Evolutionary conservation across 2,329 filamentous ascomycete species (phyloP).

Genomic region (Claviceps citrina): DNA sequence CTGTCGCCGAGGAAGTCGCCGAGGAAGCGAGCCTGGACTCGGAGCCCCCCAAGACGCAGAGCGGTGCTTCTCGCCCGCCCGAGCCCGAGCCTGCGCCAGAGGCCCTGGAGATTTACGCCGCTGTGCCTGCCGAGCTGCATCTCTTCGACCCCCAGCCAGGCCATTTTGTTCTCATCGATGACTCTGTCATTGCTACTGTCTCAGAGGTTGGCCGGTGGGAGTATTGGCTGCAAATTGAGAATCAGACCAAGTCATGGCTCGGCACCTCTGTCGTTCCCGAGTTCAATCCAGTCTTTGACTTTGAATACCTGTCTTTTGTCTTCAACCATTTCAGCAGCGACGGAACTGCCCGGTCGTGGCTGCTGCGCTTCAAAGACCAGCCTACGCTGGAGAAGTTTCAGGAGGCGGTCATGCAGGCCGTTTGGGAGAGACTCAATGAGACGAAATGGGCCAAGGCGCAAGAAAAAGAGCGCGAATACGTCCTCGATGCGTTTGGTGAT

Average conservation of each 20-base stretch:
- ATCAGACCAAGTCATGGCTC: slow-evolving; percentile 65
- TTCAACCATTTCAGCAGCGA: slow-evolving; percentile 92
- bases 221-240: slow-evolving; percentile 83
- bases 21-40: slow-evolving; percentile 13
- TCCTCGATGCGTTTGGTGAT: slow-evolving; percentile 89
- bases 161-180: slow-evolving; percentile 69
- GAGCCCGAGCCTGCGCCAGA: slow-evolving; percentile 36
- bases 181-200: slow-evolving; percentile 60
- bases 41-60: not conserved
- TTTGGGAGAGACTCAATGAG: slow-evolving; percentile 94
- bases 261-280: slow-evolving; percentile 75
- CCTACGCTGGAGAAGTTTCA: slow-evolving; percentile 73
- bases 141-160: slow-evolving; percentile 82
- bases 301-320: slow-evolving; percentile 96
- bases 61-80: not conserved
- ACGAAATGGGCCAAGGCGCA: slow-evolving; percentile 89
- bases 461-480: slow-evolving; percentile 83
- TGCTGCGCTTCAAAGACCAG: slow-evolving; percentile 80
- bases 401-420: slow-evolving; percentile 80
- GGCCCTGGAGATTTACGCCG: slow-evolving; percentile 54
- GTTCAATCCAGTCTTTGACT: slow-evolving; percentile 97
- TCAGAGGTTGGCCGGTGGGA: slow-evolving; percentile 81
- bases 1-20: slow-evolving; percentile 14
- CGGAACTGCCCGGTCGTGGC: slow-evolving; percentile 86
- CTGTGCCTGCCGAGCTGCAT: slow-evolving; percentile 72